Evolutionary conservation across 106 monocot genomes (phyloP).

Genomic region (Allium cepa): DNA sequence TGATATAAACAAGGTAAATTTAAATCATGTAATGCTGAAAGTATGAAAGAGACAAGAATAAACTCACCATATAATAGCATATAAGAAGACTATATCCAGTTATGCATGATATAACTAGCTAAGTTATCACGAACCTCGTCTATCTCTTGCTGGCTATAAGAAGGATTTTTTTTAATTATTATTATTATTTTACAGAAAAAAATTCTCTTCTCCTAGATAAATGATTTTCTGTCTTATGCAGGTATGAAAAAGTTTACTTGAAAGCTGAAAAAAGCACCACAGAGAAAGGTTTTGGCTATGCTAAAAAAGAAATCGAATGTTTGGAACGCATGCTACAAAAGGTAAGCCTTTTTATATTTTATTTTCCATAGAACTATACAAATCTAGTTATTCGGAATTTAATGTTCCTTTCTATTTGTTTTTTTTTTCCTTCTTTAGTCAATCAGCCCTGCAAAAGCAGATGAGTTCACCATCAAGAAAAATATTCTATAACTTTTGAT

Average conservation of each 20-base stretch:
- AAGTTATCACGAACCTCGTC: no score
- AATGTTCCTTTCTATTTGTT: not conserved
- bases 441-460: conserved; percentile 68
- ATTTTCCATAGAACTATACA: not conserved
- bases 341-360: conserved; percentile 21
- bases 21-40: no score
- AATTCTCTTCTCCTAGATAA: no score
- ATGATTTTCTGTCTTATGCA: conserved; percentile 2
- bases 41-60: no score
- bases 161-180: no score
- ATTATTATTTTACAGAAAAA: not conserved
- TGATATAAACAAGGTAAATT: no score
- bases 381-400: not conserved
- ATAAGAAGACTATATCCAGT: no score
- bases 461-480: conserved; percentile 92
- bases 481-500: conserved; percentile 72
- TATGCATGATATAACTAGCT: no score
- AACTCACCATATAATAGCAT: no score
- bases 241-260: conserved; percentile 76
- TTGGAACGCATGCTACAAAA: conserved; percentile 83
- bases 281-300: conserved; percentile 66
- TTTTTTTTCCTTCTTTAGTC: conserved; percentile 61
- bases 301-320: conserved; percentile 73
- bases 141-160: no score
- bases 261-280: conserved; percentile 63